A percentile compares a stretch with the other conserved stretches of the same genome.
Conservation (phyloP, 371 early-diverging fungal species). For the Mucor racemosus region DNA sequence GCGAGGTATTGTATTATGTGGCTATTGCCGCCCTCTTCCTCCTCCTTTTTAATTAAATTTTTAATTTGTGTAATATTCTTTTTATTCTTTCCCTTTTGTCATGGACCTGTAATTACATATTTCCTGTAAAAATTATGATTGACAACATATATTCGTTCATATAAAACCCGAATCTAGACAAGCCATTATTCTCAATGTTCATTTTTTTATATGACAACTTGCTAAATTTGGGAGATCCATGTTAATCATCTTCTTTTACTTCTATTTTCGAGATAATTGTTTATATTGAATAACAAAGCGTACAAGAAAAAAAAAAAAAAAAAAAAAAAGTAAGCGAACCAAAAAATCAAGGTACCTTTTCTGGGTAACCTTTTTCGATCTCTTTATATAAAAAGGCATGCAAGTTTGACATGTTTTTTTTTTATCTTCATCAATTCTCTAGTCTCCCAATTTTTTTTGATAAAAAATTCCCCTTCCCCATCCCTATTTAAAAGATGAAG, state of each 20-base stretch:
- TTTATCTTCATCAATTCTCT: not conserved
- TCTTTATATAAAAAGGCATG: constrained; percentile 1
- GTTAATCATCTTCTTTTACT: constrained; percentile 4
- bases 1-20: not conserved
- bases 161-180: not conserved
- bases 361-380: not conserved
- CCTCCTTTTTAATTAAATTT: not conserved
- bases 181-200: not conserved
- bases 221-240: not conserved
- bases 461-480: not conserved
- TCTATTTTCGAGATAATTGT: constrained; percentile 6
- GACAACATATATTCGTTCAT: not conserved
- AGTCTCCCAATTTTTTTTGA: not conserved
- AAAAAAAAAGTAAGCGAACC: too few species aligned
- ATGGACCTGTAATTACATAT: not conserved
- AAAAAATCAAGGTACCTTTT: constrained; percentile 2
- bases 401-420: not conserved
- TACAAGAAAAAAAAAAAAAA: too few species aligned
- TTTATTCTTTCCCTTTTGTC: not conserved
- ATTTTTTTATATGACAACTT: not conserved
- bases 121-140: not conserved
- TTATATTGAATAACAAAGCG: constrained; percentile 2
- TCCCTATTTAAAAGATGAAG: not conserved
- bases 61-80: constrained; percentile 3
- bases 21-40: not conserved